Percentiles rank a stretch among this genome's conserved stretches.
phyloP scores from a whole-genome alignment of 78 protist genomes.

The Goniomonas avonlea region DNA sequence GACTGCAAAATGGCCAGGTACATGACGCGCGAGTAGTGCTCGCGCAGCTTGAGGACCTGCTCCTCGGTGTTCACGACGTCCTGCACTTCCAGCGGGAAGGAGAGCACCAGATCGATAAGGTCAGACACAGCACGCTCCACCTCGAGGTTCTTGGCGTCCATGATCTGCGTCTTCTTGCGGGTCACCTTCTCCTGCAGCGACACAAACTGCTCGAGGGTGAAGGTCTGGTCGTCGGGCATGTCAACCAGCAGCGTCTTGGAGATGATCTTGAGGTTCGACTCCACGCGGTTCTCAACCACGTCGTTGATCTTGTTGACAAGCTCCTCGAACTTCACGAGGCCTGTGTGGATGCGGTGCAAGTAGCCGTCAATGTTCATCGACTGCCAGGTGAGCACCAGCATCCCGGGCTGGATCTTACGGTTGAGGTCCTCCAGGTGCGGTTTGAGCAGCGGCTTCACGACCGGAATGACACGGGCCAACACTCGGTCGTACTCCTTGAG shows the following conservation, averaged over 20 bases:
- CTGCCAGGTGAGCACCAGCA: conserved; percentile 61
- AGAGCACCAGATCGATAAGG: conserved; percentile 20
- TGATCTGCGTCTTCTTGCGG: not conserved
- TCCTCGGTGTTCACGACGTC: not conserved
- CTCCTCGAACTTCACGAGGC: conserved; percentile 29
- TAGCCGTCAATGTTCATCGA: conserved; percentile 64
- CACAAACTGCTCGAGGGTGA: conserved; percentile 45
- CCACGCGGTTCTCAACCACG: conserved; percentile 46
- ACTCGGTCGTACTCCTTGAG: conserved; percentile 47
- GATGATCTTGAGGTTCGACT: conserved; percentile 27
- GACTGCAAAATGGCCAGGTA: conserved; percentile 44
- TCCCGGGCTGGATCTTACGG: conserved; percentile 46
- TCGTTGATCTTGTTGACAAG: conserved; percentile 37
- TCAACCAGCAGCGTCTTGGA: conserved; percentile 14
- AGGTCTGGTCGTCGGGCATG: conserved; percentile 44
- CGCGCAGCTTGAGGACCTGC: conserved; percentile 25
- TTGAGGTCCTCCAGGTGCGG: conserved; percentile 44
- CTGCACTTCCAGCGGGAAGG: not conserved
- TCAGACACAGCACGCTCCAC: conserved; percentile 44
- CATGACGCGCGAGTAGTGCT: conserved; percentile 43
- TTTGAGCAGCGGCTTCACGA: conserved; percentile 12
- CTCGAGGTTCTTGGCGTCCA: conserved; percentile 40
- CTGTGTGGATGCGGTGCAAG: conserved; percentile 31
- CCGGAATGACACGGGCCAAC: not conserved
- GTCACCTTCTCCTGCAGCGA: conserved; percentile 14